phyloP scores from a whole-genome alignment of 352 stramenopile genomes.

The Globisporangium orthogonon region DNA sequence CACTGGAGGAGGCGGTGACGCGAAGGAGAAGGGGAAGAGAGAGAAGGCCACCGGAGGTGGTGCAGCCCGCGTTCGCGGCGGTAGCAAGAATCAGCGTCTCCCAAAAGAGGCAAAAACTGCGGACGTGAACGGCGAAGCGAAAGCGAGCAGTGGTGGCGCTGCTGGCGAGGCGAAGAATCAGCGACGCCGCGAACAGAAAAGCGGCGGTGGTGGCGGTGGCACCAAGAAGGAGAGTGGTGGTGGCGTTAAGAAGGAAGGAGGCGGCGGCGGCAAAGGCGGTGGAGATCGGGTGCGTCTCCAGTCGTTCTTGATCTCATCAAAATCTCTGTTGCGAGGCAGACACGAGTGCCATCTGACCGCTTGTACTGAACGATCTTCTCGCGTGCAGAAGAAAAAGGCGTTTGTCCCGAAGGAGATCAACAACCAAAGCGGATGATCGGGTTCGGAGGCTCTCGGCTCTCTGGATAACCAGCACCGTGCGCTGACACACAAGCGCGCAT shows the following conservation, averaged over 20 bases:
- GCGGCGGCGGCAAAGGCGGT: conserved; percentile 10
- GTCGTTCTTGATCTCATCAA: not conserved
- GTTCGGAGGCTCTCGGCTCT: not conserved
- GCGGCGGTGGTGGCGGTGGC: not conserved
- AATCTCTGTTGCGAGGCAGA: not conserved
- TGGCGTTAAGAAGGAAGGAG: conserved; percentile 19
- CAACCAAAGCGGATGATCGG: conserved; percentile 12
- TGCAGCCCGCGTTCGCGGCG: conserved; percentile 11
- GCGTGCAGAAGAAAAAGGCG: conserved; percentile 50
- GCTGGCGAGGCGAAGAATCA: conserved; percentile 1
- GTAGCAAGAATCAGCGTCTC: conserved; percentile 19
- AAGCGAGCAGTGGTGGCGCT: conserved; percentile 5
- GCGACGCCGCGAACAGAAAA: not conserved
- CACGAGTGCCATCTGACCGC: not conserved
- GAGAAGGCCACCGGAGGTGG: not conserved
- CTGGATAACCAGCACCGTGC: not conserved
- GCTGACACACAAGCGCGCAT: not conserved
- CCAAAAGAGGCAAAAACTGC: conserved; percentile 30
- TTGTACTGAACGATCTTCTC: not conserved
- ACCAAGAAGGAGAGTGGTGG: conserved; percentile 10
- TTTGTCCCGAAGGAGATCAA: conserved; percentile 50
- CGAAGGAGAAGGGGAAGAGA: conserved; percentile 19
- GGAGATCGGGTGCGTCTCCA: conserved; percentile 3
- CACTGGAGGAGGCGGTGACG: not conserved
- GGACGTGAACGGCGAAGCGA: conserved; percentile 9